Evolutionary conservation across 306 rosid species (phyloP).

Genomic region (Vigna nakashimae): DNA sequence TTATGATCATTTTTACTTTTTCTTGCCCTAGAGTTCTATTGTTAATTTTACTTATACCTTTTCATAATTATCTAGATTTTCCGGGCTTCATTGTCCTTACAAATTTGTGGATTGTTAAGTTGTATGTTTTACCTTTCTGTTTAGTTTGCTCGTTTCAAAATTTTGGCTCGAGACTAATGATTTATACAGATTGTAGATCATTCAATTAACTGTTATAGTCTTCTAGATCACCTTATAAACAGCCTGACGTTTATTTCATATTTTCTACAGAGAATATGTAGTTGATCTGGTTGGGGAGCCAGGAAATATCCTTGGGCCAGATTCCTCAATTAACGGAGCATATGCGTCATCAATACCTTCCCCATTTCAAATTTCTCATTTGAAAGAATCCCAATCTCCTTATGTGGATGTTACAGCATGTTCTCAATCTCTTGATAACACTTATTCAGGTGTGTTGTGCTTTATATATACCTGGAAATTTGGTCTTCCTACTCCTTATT

Average conservation of each 20-base stretch:
- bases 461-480: conserved; percentile 29
- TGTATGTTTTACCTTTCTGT: conserved; percentile 14
- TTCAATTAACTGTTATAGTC: conserved; percentile 22
- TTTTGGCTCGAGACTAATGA: background rate
- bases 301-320: conserved; percentile 88
- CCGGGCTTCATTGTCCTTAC: background rate
- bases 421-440: conserved; percentile 45
- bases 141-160: conserved; percentile 19
- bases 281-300: conserved; percentile 98
- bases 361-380: conserved; percentile 76
- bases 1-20: background rate
- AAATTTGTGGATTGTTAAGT: conserved; percentile 38
- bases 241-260: conserved; percentile 28
- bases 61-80: conserved; percentile 8
- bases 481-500: conserved; percentile 33
- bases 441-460: conserved; percentile 58
- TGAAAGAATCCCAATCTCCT: conserved; percentile 72
- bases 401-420: conserved; percentile 54
- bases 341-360: conserved; percentile 78
- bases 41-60: conserved; percentile 7
- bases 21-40: background rate
- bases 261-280: conserved; percentile 83
- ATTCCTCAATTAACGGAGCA: conserved; percentile 93
- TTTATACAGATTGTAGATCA: conserved; percentile 4
- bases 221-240: conserved; percentile 25